Evolutionary conservation across 225 moss, liverwort and hornwort species (phyloP).

Genomic region (Sphagnum contortum): DNA sequence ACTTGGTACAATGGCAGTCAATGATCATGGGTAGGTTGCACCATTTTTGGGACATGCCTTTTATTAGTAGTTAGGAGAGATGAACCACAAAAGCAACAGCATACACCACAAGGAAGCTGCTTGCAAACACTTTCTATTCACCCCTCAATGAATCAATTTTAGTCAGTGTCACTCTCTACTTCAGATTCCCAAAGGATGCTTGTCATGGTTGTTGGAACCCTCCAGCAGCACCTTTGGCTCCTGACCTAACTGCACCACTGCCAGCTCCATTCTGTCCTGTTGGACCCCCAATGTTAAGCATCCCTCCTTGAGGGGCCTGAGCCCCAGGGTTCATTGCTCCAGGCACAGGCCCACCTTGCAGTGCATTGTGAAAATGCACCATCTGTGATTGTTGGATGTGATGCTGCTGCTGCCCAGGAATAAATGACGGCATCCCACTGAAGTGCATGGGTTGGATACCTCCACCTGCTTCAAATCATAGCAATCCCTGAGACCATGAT

Average conservation of each 20-base stretch:
- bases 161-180: constrained; percentile 14
- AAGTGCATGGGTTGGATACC: constrained; percentile 47
- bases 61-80: constrained; percentile 41
- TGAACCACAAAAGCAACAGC: constrained; percentile 15
- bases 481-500: too few species aligned
- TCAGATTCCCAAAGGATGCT: constrained; percentile 11
- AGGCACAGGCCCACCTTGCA: constrained; percentile 30
- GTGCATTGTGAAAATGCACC: constrained; percentile 37
- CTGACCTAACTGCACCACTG: neutral
- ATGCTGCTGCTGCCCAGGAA: constrained; percentile 48
- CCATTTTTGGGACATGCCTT: constrained; percentile 31
- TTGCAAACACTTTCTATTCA: constrained; percentile 19
- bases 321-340: constrained; percentile 26
- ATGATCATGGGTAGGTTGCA: neutral
- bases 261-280: constrained; percentile 24
- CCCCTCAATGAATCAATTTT: constrained; percentile 52
- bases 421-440: constrained; percentile 35
- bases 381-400: constrained; percentile 37
- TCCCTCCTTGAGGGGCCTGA: constrained; percentile 20
- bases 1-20: too few species aligned
- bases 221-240: constrained; percentile 36
- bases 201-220: constrained; percentile 36
- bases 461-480: constrained; percentile 25
- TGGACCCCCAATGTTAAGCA: constrained; percentile 15
- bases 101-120: constrained; percentile 2